Conservation (phyloP, 345 rosid species). For the Diplotaxis tenuifolia region DNA sequence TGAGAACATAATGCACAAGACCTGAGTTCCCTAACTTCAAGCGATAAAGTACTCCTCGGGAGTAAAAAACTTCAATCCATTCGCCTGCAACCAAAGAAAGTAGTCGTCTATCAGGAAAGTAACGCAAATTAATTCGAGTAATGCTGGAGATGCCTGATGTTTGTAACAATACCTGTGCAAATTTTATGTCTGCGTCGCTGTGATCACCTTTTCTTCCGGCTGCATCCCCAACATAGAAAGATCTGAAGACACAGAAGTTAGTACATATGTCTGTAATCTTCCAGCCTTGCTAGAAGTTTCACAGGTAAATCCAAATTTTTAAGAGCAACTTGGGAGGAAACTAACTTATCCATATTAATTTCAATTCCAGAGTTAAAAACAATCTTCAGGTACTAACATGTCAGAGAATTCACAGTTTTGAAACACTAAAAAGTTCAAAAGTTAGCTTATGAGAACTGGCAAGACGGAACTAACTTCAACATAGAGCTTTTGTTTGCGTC, state of each 20-base stretch:
- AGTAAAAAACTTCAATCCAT: constrained; percentile 65
- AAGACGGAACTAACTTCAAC: background rate
- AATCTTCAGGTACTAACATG: background rate
- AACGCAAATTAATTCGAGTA: background rate
- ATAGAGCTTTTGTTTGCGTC: background rate
- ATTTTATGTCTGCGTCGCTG: constrained; percentile 82
- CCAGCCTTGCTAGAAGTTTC: constrained; percentile 7
- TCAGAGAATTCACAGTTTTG: background rate
- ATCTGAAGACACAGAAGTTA: constrained; percentile 45
- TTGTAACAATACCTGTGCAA: constrained; percentile 63
- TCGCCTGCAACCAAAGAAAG: constrained; percentile 49
- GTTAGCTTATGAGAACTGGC: background rate
- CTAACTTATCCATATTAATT: constrained; percentile 75
- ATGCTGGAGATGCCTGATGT: background rate
- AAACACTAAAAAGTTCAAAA: background rate
- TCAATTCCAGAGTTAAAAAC: constrained; percentile 72
- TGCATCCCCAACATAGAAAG: constrained; percentile 96
- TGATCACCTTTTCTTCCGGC: constrained; percentile 83
- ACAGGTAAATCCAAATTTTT: background rate
- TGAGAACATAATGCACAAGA: background rate
- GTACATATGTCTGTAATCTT: background rate
- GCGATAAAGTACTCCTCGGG: constrained; percentile 70
- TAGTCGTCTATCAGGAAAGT: constrained; percentile 2
- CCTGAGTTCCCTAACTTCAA: constrained; percentile 25
- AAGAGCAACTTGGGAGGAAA: constrained; percentile 24